Conservation (phyloP, 495 filamentous ascomycete genomes). For the Sphaerosporella brunnea region DNA sequence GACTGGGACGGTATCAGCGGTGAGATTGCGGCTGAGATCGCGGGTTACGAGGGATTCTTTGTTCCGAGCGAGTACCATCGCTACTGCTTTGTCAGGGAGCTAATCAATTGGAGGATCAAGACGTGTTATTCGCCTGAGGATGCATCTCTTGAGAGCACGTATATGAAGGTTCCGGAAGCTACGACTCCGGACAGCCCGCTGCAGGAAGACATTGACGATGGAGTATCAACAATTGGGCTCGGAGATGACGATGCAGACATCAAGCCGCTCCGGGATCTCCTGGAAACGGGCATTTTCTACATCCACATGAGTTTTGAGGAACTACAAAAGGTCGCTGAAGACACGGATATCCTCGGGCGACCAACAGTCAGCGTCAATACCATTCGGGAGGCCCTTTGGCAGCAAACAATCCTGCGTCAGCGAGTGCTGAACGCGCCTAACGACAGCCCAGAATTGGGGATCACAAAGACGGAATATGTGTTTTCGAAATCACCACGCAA, state of each 20-base stretch:
- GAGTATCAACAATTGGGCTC: neutral
- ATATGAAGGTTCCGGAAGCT: slow-evolving; percentile 16
- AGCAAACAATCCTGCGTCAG: slow-evolving; percentile 37
- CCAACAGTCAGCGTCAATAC: slow-evolving; percentile 37
- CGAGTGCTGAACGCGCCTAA: slow-evolving; percentile 35
- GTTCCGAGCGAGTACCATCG: slow-evolving; percentile 41
- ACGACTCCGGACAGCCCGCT: slow-evolving; percentile 17
- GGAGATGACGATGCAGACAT: slow-evolving; percentile 34
- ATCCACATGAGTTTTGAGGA: slow-evolving; percentile 44
- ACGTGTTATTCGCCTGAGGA: slow-evolving; percentile 22
- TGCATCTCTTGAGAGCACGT: slow-evolving; percentile 30
- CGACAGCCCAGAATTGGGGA: slow-evolving; percentile 28
- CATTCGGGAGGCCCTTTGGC: slow-evolving; percentile 39
- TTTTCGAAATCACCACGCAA: neutral
- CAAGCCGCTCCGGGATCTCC: slow-evolving; percentile 37
- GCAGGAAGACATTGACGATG: slow-evolving; percentile 5
- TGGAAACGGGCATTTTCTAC: slow-evolving; percentile 44
- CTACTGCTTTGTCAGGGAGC: slow-evolving; percentile 38
- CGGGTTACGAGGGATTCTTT: slow-evolving; percentile 45
- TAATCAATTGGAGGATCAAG: slow-evolving; percentile 36
- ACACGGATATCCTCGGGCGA: slow-evolving; percentile 37
- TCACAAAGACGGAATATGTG: slow-evolving; percentile 22
- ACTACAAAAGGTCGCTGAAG: slow-evolving; percentile 35
- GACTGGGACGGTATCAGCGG: slow-evolving; percentile 43
- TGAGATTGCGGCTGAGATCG: slow-evolving; percentile 39